These are phyloP conservation scores for Diaporthe eres DNA, from an alignment of 2,329 filamentous ascomycete species.

Conservation along the genomic window DNA sequence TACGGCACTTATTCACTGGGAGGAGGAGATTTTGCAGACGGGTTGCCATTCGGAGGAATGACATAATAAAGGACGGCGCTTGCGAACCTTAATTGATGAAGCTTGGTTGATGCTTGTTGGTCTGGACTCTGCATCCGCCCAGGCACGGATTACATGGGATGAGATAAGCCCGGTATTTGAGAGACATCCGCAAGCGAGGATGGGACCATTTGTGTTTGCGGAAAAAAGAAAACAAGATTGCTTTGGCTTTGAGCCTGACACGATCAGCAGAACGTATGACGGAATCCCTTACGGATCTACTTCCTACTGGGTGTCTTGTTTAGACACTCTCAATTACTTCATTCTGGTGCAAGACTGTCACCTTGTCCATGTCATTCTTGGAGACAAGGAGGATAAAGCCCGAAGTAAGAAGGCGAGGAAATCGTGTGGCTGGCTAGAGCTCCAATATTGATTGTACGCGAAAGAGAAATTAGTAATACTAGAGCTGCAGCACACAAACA, in stretches of 20 bases:
- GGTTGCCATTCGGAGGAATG: background rate
- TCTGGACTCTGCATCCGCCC: conserved; percentile 8
- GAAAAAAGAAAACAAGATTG: background rate
- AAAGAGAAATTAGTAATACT: conserved; percentile 1
- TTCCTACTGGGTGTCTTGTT: background rate
- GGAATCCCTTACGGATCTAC: background rate
- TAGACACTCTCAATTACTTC: background rate
- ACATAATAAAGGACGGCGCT: background rate
- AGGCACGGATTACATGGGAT: background rate
- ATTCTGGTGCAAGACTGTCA: background rate
- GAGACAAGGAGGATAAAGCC: background rate
- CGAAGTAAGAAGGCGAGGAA: background rate
- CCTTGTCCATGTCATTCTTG: background rate
- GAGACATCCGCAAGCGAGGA: background rate
- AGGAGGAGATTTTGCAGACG: background rate
- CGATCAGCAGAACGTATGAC: background rate
- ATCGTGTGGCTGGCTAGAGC: background rate
- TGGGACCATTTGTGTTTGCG: background rate
- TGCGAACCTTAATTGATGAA: conserved; percentile 19
- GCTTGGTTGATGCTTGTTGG: background rate
- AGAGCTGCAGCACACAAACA: background rate
- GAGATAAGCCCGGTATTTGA: conserved; percentile 6
- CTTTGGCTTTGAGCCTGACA: background rate
- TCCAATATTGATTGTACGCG: background rate
- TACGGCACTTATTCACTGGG: background rate